A percentile compares a stretch with the other conserved stretches of the same genome.
These are phyloP conservation scores for Trametes gibbosa DNA, from an alignment of 768 basidiomycete species.

Conservation along the genomic window DNA sequence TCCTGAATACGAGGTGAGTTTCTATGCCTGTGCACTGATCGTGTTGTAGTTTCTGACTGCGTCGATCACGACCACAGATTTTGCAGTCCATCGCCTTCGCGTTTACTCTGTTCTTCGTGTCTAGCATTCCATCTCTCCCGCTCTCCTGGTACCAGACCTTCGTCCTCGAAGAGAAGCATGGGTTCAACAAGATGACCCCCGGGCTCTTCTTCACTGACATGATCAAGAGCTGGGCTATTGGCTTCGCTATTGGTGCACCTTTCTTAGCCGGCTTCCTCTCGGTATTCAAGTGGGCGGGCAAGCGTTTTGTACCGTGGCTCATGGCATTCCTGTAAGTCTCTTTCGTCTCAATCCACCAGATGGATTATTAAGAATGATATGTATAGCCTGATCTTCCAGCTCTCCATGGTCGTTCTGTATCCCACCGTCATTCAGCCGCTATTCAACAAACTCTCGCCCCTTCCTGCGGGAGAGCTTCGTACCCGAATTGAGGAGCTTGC, in stretches of 20 bases:
- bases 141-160: conserved; percentile 86
- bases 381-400: conserved; percentile 72
- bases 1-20: conserved; percentile 63
- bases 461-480: conserved; percentile 75
- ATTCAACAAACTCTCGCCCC: conserved; percentile 95
- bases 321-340: conserved; percentile 84
- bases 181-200: conserved; percentile 94
- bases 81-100: conserved; percentile 79
- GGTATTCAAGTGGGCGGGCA: conserved; percentile 92
- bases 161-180: conserved; percentile 90
- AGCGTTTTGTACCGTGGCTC: conserved; percentile 88
- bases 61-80: conserved; percentile 49
- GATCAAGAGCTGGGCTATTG: conserved; percentile 75
- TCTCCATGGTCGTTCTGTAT: conserved; percentile 80
- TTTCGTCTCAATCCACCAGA: not conserved
- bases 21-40: not conserved
- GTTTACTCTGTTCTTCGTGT: conserved; percentile 60
- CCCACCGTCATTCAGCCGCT: conserved; percentile 90
- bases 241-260: conserved; percentile 72
- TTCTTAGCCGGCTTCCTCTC: conserved; percentile 85
- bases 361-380: not conserved
- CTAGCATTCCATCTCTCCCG: conserved; percentile 70
- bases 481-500: conserved; percentile 77
- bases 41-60: not conserved
- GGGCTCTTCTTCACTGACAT: conserved; percentile 74